These are phyloP conservation scores for Cupressus sempervirens DNA, from an alignment of 75 land plant genomes.

Conservation along the genomic window DNA sequence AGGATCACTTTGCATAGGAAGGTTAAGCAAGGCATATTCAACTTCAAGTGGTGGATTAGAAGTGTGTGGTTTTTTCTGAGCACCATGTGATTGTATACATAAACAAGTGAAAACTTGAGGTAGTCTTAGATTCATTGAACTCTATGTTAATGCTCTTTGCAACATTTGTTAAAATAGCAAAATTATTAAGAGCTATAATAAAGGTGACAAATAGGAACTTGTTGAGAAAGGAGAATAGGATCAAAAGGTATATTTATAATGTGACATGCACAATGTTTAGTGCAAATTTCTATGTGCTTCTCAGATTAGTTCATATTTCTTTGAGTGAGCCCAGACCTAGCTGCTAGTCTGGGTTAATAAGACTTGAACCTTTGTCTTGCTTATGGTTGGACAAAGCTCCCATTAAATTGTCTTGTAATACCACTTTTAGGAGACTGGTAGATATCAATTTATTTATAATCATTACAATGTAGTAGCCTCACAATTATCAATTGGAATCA, in stretches of 20 bases:
- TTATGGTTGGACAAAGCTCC: not conserved
- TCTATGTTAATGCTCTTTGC: no score
- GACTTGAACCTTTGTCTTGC: not conserved
- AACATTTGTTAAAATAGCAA: not conserved
- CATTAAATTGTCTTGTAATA: not conserved
- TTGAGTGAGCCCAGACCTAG: not conserved
- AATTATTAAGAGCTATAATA: no score
- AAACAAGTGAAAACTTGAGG: not conserved
- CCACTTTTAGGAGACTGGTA: not conserved
- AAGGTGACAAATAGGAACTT: not conserved
- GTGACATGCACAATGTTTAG: not conserved
- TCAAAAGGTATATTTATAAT: not conserved
- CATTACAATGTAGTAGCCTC: not conserved
- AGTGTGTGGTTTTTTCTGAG: not conserved
- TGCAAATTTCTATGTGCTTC: not conserved
- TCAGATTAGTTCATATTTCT: not conserved
- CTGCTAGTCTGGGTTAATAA: not conserved
- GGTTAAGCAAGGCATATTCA: not conserved
- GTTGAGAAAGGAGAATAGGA: not conserved
- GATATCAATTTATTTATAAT: not conserved
- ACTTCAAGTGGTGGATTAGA: not conserved
- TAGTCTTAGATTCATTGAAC: no score
- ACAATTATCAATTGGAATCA: not conserved
- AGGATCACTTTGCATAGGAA: no score
- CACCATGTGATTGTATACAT: not conserved